Evolutionary conservation across 1,284 basidiomycete species (phyloP).

Genomic region (Fomitopsis palustris): DNA sequence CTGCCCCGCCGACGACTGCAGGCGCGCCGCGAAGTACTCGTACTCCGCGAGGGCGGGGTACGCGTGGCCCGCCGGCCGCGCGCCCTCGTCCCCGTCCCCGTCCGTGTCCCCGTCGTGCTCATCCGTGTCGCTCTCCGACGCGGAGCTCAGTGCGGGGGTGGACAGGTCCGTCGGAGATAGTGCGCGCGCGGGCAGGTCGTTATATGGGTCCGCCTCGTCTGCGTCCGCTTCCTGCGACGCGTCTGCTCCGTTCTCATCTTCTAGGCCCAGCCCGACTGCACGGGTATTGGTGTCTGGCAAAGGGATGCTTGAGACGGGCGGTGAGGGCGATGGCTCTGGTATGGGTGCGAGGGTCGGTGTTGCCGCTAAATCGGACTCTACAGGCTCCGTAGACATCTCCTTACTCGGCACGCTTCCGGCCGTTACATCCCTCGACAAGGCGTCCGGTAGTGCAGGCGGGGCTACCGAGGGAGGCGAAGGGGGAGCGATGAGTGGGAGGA

Average conservation of each 20-base stretch:
- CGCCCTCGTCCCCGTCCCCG: constrained; percentile 2
- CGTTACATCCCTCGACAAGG: neutral
- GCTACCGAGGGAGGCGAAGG: neutral
- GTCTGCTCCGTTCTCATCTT: neutral
- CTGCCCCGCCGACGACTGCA: constrained; percentile 13
- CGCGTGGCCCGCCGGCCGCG: constrained; percentile 6
- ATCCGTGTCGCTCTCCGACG: constrained; percentile 25
- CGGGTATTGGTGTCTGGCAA: neutral
- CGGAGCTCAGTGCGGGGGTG: constrained; percentile 7
- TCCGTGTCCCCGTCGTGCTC: constrained; percentile 21
- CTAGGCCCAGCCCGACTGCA: too few species aligned
- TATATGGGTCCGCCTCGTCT: neutral
- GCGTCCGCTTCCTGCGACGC: neutral
- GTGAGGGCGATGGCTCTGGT: neutral
- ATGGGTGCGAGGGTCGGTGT: neutral
- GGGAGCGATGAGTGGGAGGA: constrained; percentile 22
- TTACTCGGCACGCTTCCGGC: constrained; percentile 10
- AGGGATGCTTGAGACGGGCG: neutral
- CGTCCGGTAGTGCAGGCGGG: neutral
- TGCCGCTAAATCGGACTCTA: constrained; percentile 1
- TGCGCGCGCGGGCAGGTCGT: neutral
- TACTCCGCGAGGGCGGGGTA: constrained; percentile 2
- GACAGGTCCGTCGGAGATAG: neutral
- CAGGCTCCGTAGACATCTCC: constrained; percentile 5
- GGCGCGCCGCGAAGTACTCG: constrained; percentile 8